Conservation (phyloP, 371 early-diverging fungal species). For the Blakeslea trispora region DNA sequence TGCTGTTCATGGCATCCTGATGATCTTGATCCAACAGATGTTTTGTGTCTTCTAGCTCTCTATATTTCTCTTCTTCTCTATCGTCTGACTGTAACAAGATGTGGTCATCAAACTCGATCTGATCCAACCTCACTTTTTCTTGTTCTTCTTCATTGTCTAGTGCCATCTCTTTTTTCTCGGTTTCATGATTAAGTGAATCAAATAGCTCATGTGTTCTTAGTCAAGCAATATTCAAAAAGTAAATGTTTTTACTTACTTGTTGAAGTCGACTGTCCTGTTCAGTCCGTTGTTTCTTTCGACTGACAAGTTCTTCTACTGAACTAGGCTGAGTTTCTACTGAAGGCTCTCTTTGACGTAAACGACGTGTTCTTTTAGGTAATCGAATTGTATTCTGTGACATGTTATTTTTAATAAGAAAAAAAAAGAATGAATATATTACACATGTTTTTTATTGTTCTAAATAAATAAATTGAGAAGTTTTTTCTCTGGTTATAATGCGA, state of each 20-base stretch:
- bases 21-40: conserved; percentile 13
- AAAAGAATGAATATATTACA: not conserved
- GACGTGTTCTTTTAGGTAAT: conserved; percentile 1
- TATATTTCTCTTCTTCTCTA: not conserved
- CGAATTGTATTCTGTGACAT: not conserved
- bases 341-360: not conserved
- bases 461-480: too few relatives aligned
- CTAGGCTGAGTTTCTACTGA: not conserved
- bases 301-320: conserved; percentile 7
- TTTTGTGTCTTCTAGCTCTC: conserved; percentile 1
- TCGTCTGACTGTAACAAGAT: not conserved
- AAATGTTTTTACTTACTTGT: too few relatives aligned
- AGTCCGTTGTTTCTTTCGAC: conserved; percentile 10
- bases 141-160: not conserved
- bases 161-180: not conserved
- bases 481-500: too few relatives aligned
- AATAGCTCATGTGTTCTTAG: conserved; percentile 4
- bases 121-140: not conserved
- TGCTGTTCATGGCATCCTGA: not conserved
- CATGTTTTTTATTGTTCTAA: too few relatives aligned
- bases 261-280: not conserved
- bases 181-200: conserved; percentile 8
- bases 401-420: not conserved
- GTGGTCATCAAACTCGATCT: not conserved
- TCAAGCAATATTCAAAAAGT: not conserved